These are phyloP conservation scores for Kwoniella sp. DNA, from an alignment of 768 basidiomycete species.

Conservation along the genomic window DNA sequence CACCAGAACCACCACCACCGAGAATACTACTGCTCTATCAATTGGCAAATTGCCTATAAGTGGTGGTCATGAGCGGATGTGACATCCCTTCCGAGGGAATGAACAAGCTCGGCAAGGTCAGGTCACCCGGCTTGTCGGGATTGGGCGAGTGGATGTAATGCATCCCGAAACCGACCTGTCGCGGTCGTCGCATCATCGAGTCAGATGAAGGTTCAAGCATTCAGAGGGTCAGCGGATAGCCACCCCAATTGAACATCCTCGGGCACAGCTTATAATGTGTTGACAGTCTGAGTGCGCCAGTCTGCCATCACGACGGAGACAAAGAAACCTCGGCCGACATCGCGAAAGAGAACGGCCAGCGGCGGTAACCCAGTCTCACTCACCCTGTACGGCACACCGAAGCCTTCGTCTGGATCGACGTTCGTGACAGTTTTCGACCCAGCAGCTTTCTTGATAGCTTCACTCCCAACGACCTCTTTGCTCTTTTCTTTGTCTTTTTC, in stretches of 20 bases:
- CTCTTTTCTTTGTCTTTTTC: not conserved
- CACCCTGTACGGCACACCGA: constrained; percentile 31
- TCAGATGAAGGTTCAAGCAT: not conserved
- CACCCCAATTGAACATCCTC: too few relatives aligned
- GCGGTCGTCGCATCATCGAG: too few relatives aligned
- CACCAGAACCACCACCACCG: too few relatives aligned
- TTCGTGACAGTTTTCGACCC: constrained; percentile 37
- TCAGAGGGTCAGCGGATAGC: not conserved
- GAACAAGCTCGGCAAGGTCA: constrained; percentile 19
- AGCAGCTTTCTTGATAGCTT: constrained; percentile 37
- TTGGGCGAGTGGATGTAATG: constrained; percentile 43
- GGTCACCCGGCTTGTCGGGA: constrained; percentile 17
- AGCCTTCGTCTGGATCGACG: constrained; percentile 17
- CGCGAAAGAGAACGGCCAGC: too few relatives aligned
- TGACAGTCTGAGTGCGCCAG: too few relatives aligned
- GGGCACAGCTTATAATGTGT: too few relatives aligned
- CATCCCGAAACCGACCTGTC: constrained; percentile 46
- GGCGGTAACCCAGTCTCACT: too few relatives aligned
- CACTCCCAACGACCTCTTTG: constrained; percentile 6
- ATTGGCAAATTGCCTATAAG: constrained; percentile 33
- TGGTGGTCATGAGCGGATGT: constrained; percentile 48
- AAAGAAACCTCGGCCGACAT: too few relatives aligned
- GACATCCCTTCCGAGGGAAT: constrained; percentile 42
- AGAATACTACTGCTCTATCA: not conserved
- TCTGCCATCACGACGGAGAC: too few relatives aligned